Base-by-base conservation (phyloP, 2,329 filamentous ascomycete species). In the Epichloe baconii region DNA sequence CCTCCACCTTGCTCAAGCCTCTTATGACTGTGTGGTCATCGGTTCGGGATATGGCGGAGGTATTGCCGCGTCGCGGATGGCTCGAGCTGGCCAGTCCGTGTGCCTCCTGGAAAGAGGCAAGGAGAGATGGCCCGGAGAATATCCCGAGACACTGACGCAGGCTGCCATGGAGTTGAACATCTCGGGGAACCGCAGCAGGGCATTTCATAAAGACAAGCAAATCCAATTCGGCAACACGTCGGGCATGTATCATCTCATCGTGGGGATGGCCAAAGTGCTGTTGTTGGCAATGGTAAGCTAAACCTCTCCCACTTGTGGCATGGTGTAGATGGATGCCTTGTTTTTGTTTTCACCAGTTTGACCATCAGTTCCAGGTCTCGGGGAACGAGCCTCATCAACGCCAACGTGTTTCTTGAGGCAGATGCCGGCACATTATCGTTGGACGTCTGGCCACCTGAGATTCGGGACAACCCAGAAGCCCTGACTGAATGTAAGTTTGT, bases 31-130 rank as follows among this genome's bases (percentile, higher is more conserved):
- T 40, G 74, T 86, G 11, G 79, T 86, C 34, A 78, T 86, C 52
- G 82, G 83, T 1, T 84, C 80, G 10, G 83, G 83, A 1, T 86
- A 86, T 62, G 83, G 83, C 23, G 82, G 80, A 40, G 78, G 75
- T 23, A 77, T 86, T 19, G 82, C 82, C 3, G 82, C 82, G 0
- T 78, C 79, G 21, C 73, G 81, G 11, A 79, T 85, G 74, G 76
- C 81, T 3, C 73, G 82, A 50, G 62, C 62, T 0, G 58, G 71
- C 2, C 72, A 82, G 60, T 74, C 69, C 2, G 82, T 86, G 1
- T 84, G 80, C 53, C 64, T 86, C 17, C 69, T 86, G 1, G 83
- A 86, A 61, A 69, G 78, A 17, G 83, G 82, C 2, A 69, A 74
- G 52, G 82, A 86, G 64, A 74, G 71, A 54, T 85, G 80, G 82